Base-by-base conservation (phyloP, 164 flowering plant genomes). In the Dillenia turbinata region DNA sequence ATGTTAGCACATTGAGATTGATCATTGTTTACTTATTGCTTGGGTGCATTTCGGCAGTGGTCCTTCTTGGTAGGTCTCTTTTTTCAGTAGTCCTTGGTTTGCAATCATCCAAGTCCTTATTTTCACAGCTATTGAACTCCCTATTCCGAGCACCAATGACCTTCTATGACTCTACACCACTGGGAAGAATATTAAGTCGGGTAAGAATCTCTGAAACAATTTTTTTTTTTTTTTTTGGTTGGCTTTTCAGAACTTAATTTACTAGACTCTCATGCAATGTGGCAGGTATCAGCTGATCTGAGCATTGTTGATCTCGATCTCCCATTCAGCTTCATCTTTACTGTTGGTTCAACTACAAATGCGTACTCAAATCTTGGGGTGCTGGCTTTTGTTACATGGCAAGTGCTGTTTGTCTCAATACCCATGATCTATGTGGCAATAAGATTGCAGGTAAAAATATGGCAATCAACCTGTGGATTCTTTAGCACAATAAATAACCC, bases 281-380 rank as follows among this genome's bases (percentile, higher is more conserved):
- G 40, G 40, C 40, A 88, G 96, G 83, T 85, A 9, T 87, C 93
- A n/a, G 67, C 84, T 48, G 93, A 89, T 81, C 69, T 87, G 71
- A 87, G 88, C 61, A 79, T 78, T 9, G 72, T 87, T 7, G 95
- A 89, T 65, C 79, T 83, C 17, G 86, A 86, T 67, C 44, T 88
- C 26, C 78, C 89, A 9, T 76, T 81, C 69, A 71, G 57, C 49
- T 64, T 82, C 4, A 54, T 67, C 11, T 66, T 78, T 50, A 50
- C 84, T 0, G 43, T 75, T 11, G 83, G 77, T 49, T 24, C 91
- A 22, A 71, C 90, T 43, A 62, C 71, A n/a, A 81, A 71, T 53
- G 52, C 75, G 0, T 87, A 69, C 58, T 46, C 73, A 8, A 78
- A 66, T 70, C 77, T 83, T 55, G 80, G 69, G 48, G 80, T 91